Evolutionary conservation across 163 green algal genomes (phyloP), one percentile per base, ranked within the genome.

Genomic region (Chloromonas sp.): DNA sequence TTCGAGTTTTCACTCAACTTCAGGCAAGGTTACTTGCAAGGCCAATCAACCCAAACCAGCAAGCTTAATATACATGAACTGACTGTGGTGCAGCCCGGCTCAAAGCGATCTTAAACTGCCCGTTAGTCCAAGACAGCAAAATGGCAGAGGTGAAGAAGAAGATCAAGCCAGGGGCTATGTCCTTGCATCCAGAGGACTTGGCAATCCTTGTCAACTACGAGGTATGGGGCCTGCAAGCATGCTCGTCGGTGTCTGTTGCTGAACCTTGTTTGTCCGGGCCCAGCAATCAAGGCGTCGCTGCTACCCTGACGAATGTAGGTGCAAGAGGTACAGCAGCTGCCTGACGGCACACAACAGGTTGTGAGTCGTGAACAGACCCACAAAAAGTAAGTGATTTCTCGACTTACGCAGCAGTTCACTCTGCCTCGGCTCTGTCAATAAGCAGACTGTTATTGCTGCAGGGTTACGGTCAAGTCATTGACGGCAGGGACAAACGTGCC

Each of bases 381-480:
- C 14, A 94, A 95, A 80, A 91, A 92, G 91, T 95, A 81, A 87
- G 91, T 57, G 1, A 58, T 70, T 58, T 57, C 66, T 36, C 2
- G 57, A 71, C 80, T 58, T 36, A 62, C 36, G 36, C 36, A 36
- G 36, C 36, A 36, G 36, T 36, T 36, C 36, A 36, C 36, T 36
- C 36, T 36, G 36, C 36, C 36, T 36, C 36, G 36, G 36, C 36
- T 36, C 36, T 36, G 36, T 36, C 36, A 36, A 36, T 36, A 36
- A 36, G 36, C 36, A 36, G 36, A 36, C 36, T 36, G 36, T 36
- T 36, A 8, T 83, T 57, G 14, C 13, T 85, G 80, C 92, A 96
- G 92, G 79, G 91, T 97, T 2, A 92, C 89, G 0, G 90, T 96
- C 14, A 93, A 93, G 87, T 88, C 85, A 0, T 61, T 96, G 0